Evolutionary conservation across 2,329 filamentous ascomycete genomes (phyloP).

Genomic region (Phaeosphaeriaceae sp.): DNA sequence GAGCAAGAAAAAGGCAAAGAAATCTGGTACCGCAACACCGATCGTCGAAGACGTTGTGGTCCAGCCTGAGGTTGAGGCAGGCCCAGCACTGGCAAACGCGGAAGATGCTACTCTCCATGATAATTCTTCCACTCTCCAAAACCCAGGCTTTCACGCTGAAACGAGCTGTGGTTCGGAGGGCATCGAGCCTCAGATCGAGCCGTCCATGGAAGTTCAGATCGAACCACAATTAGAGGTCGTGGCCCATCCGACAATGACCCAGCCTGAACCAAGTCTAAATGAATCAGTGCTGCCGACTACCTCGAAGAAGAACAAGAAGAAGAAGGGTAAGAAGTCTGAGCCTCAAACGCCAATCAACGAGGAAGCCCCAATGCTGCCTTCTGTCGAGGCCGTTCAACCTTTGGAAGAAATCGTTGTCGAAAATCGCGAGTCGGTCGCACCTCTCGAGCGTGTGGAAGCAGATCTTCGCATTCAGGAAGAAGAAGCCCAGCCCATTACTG

Average conservation of each 20-base stretch:
- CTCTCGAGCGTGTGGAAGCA: neutral
- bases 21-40: neutral
- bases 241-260: neutral
- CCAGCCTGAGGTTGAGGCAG: neutral
- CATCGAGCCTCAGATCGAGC: neutral
- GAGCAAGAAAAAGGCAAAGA: conserved; percentile 29
- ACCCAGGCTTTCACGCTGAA: neutral
- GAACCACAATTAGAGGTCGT: neutral
- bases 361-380: neutral
- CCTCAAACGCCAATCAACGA: conserved; percentile 4
- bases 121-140: neutral
- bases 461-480: neutral
- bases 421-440: neutral
- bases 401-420: neutral
- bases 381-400: neutral
- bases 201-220: neutral
- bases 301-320: conserved; percentile 26
- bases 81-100: neutral
- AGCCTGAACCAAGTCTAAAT: neutral
- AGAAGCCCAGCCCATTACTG: neutral
- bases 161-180: neutral
- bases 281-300: neutral
- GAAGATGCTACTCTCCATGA: neutral
- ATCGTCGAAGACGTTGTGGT: neutral
- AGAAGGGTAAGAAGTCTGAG: conserved; percentile 35